phyloP scores from a whole-genome alignment of 1,284 basidiomycete species.

The Papiliotrema fonsecae region DNA sequence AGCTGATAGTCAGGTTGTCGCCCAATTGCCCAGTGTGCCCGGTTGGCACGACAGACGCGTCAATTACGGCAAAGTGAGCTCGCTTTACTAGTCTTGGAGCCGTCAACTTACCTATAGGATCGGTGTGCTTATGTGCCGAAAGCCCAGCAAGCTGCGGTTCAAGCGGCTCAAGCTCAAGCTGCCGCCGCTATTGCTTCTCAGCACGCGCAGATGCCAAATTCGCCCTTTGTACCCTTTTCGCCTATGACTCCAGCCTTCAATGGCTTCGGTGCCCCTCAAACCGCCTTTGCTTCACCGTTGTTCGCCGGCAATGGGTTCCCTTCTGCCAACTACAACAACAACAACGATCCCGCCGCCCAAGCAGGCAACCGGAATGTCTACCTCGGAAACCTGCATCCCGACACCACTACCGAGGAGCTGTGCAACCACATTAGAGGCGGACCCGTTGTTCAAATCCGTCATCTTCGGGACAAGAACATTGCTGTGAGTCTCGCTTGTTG shows the following conservation, averaged over 20 bases:
- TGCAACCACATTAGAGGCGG: conserved; percentile 92
- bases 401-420: conserved; percentile 84
- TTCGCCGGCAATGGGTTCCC: conserved; percentile 14
- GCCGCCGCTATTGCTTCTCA: conserved; percentile 50
- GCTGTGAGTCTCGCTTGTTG: conserved; percentile 56
- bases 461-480: conserved; percentile 91
- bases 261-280: background rate
- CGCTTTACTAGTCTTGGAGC: conserved; percentile 6
- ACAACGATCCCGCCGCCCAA: conserved; percentile 10
- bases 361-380: conserved; percentile 76
- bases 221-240: conserved; percentile 34
- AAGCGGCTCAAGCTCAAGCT: conserved; percentile 55
- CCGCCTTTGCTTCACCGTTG: conserved; percentile 14
- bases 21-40: conserved; percentile 78
- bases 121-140: conserved; percentile 76
- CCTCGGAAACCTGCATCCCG: conserved; percentile 87
- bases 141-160: conserved; percentile 49
- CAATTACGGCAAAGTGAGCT: conserved; percentile 76
- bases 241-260: conserved; percentile 21
- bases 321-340: background rate
- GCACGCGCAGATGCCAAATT: conserved; percentile 33
- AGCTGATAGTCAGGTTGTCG: conserved; percentile 62
- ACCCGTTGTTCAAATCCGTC: conserved; percentile 74
- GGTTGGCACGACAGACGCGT: conserved; percentile 90
- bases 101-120: conserved; percentile 44